A percentile compares a stretch with the other conserved stretches of the same genome.
These are phyloP conservation scores for Verticillium tricorpus DNA, from an alignment of 2,329 filamentous ascomycete species.

Conservation along the genomic window DNA sequence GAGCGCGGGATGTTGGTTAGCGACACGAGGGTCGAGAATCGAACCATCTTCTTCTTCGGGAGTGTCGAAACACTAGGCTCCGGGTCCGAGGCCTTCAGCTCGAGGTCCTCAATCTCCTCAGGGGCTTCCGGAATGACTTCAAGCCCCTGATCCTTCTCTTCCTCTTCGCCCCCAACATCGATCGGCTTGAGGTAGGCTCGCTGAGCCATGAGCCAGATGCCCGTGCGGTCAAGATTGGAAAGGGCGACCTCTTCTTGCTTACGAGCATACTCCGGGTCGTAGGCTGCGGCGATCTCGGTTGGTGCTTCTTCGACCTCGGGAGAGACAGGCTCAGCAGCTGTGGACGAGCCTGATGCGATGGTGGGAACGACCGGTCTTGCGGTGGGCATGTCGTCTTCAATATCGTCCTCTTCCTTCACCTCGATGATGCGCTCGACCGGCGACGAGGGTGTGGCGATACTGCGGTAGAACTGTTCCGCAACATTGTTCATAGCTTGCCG, in stretches of 20 bases:
- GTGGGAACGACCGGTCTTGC: constrained; percentile 44
- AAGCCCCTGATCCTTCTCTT: constrained; percentile 10
- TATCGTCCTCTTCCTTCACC: constrained; percentile 41
- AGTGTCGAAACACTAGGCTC: constrained; percentile 19
- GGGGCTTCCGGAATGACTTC: constrained; percentile 31
- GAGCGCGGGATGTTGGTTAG: constrained; percentile 41
- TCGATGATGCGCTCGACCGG: constrained; percentile 67
- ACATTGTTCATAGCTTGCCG: constrained; percentile 14
- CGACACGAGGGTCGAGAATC: constrained; percentile 58
- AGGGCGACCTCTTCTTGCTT: constrained; percentile 68
- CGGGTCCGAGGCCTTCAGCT: constrained; percentile 17
- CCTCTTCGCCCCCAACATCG: constrained; percentile 36
- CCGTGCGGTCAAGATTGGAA: constrained; percentile 78
- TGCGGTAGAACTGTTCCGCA: constrained; percentile 33
- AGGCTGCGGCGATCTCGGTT: constrained; percentile 64
- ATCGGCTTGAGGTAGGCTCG: constrained; percentile 69
- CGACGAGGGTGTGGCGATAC: constrained; percentile 30
- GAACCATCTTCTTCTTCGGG: constrained; percentile 67
- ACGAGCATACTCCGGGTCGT: constrained; percentile 69
- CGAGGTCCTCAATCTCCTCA: constrained; percentile 23
- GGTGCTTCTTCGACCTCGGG: constrained; percentile 45
- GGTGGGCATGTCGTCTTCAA: constrained; percentile 61
- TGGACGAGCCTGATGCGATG: constrained; percentile 23
- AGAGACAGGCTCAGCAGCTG: constrained; percentile 28
- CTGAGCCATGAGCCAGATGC: constrained; percentile 81